Base-by-base conservation (phyloP, 345 rosid genomes). In the Hypericum perforatum region DNA sequence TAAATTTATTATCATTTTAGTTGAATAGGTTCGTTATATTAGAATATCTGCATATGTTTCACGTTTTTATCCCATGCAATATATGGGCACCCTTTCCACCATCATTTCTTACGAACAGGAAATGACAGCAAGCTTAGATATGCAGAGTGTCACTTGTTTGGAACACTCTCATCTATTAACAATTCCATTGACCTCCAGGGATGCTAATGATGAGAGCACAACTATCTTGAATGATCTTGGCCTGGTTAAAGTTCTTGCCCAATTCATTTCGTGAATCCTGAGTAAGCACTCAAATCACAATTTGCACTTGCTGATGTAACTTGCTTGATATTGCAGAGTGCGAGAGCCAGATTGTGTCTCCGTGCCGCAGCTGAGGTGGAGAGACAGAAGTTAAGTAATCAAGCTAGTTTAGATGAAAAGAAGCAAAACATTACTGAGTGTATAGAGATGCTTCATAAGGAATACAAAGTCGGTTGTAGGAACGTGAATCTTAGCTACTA, bases 1-100 rank as follows among this genome's bases (percentile, higher is more conserved):
- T n/a, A n/a, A n/a, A n/a, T n/a, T n/a, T n/a, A n/a, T n/a, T n/a
- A n/a, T n/a, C n/a, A n/a, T n/a, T n/a, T n/a, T n/a, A n/a, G n/a
- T n/a, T n/a, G n/a, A n/a, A n/a, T n/a, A n/a, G n/a, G n/a, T n/a
- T n/a, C n/a, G n/a, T n/a, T n/a, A n/a, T n/a, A n/a, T n/a, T n/a
- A n/a, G n/a, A n/a, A n/a, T n/a, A n/a, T n/a, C n/a, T n/a, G n/a
- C n/a, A n/a, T n/a, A n/a, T n/a, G n/a, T n/a, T n/a, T n/a, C n/a
- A n/a, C n/a, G n/a, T n/a, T 82, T 79, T 61, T 81, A 82, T 64
- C 63, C 92, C 52, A 70, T 58, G 53, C 95, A 85, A 74, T 57
- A n/a, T n/a, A n/a, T 69, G 15, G 61, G 51, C 95, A 84, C 54
- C 49, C n/a, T n/a, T n/a, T n/a, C n/a, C n/a, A n/a, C n/a, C n/a